Percentiles rank a stretch among this genome's conserved stretches.
Evolutionary conservation across 208 protist species (phyloP).

Genomic region (Trypanosoma rangeli): DNA sequence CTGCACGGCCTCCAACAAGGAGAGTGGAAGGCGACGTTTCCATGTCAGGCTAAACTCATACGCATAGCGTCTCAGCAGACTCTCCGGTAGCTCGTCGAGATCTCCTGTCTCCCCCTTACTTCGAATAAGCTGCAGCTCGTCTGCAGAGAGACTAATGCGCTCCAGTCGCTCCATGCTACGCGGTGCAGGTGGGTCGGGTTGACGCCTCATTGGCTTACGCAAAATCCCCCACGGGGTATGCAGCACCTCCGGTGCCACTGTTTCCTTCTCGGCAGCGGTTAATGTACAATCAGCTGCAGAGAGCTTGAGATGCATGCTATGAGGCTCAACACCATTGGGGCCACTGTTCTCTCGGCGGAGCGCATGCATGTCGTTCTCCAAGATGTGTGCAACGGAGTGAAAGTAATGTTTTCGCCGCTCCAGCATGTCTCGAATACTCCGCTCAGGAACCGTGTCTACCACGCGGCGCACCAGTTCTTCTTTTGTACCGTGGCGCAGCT

Average conservation of each 20-base stretch:
- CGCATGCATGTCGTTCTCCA: constrained; percentile 53
- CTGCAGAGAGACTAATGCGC: constrained; percentile 52
- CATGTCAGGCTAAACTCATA: constrained; percentile 82
- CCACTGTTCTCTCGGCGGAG: constrained; percentile 41
- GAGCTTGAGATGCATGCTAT: not conserved
- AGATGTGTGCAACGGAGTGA: constrained; percentile 72
- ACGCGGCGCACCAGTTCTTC: constrained; percentile 70
- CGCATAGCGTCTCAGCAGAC: constrained; percentile 82
- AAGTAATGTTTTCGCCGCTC: constrained; percentile 83
- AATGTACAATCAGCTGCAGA: constrained; percentile 44
- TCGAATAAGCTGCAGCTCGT: constrained; percentile 67
- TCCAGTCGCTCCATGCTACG: constrained; percentile 59
- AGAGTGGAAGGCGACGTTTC: constrained; percentile 64
- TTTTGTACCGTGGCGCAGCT: constrained; percentile 84
- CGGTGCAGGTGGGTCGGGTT: constrained; percentile 11
- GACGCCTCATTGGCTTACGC: constrained; percentile 57
- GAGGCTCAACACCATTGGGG: not conserved
- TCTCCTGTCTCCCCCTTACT: constrained; percentile 58
- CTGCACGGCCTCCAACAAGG: constrained; percentile 74
- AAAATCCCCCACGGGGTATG: constrained; percentile 87
- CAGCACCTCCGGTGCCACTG: constrained; percentile 60
- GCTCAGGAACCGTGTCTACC: constrained; percentile 50
- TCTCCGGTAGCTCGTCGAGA: constrained; percentile 83
- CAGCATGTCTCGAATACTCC: constrained; percentile 78
- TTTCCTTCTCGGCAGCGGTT: constrained; percentile 39